Evolutionary conservation across 441 rosid genomes (phyloP).

Genomic region (Gossypium trilobum): DNA sequence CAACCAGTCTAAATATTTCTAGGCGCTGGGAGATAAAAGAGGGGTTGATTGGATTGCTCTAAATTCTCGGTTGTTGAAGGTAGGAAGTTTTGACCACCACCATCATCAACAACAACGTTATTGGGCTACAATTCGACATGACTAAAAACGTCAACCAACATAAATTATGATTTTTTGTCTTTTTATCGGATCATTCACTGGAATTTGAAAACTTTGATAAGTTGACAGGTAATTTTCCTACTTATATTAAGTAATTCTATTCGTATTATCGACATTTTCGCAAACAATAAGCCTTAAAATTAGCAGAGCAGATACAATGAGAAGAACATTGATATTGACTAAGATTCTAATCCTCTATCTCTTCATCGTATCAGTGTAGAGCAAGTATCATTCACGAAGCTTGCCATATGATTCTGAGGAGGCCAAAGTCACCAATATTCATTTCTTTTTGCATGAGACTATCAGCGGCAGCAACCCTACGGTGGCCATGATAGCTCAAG

Average conservation of each 20-base stretch:
- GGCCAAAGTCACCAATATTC: constrained; percentile 30
- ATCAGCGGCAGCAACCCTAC: constrained; percentile 19
- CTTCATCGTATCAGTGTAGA: neutral
- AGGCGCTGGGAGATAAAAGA: too few relatives aligned
- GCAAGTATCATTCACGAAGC: constrained; percentile 23
- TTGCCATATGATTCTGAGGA: constrained; percentile 4
- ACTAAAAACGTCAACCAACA: too few relatives aligned
- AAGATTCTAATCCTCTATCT: constrained; percentile 11
- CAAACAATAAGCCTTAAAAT: neutral
- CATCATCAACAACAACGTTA: too few relatives aligned
- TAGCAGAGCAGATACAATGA: neutral
- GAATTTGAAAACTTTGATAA: too few relatives aligned
- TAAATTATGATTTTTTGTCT: too few relatives aligned
- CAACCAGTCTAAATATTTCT: too few relatives aligned
- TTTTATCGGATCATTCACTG: too few relatives aligned
- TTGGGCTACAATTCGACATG: too few relatives aligned
- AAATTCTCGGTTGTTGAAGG: too few relatives aligned
- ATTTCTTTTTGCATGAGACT: constrained; percentile 46
- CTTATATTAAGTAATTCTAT: neutral
- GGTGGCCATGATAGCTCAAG: constrained; percentile 28
- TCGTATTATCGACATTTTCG: neutral
- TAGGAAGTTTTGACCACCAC: too few relatives aligned
- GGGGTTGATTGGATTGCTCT: too few relatives aligned
- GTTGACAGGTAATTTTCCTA: too few relatives aligned
- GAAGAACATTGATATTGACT: neutral